Conservation (phyloP, 2,329 filamentous ascomycete species). For the Calonectria crousiana region DNA sequence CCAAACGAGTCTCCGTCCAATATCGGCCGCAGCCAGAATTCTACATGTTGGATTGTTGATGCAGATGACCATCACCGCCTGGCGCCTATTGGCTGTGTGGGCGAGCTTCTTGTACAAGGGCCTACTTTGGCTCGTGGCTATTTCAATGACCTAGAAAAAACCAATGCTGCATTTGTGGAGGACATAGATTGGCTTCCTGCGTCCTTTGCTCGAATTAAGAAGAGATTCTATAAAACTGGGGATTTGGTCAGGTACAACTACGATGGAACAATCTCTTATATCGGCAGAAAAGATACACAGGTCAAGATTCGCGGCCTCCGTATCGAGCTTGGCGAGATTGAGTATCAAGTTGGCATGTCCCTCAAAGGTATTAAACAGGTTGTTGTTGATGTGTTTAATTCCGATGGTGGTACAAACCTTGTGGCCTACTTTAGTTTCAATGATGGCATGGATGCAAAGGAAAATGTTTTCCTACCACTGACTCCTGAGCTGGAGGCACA, state of each 20-base stretch:
- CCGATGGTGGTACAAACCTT: not conserved
- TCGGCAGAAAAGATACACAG: constrained; percentile 43
- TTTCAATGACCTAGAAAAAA: constrained; percentile 46
- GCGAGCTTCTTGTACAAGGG: constrained; percentile 33
- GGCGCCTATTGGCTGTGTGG: constrained; percentile 26
- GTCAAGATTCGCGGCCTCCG: constrained; percentile 49
- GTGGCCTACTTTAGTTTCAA: not conserved
- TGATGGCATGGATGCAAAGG: not conserved
- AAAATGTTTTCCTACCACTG: not conserved
- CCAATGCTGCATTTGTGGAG: not conserved
- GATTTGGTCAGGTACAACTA: constrained; percentile 13
- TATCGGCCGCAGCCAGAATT: constrained; percentile 27
- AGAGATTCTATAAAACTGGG: constrained; percentile 16
- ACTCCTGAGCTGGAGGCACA: not conserved
- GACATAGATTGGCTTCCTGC: not conserved
- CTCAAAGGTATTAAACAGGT: not conserved
- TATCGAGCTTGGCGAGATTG: constrained; percentile 39
- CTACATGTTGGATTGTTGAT: constrained; percentile 27
- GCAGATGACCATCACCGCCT: constrained; percentile 12
- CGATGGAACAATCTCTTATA: constrained; percentile 9
- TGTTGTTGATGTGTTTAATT: not conserved
- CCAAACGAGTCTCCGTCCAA: constrained; percentile 1
- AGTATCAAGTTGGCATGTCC: constrained; percentile 5
- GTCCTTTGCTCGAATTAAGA: not conserved
- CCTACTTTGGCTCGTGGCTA: constrained; percentile 62